These are phyloP conservation scores for Huntiella omanensis DNA, from an alignment of 2,329 filamentous ascomycete species.

Conservation along the genomic window DNA sequence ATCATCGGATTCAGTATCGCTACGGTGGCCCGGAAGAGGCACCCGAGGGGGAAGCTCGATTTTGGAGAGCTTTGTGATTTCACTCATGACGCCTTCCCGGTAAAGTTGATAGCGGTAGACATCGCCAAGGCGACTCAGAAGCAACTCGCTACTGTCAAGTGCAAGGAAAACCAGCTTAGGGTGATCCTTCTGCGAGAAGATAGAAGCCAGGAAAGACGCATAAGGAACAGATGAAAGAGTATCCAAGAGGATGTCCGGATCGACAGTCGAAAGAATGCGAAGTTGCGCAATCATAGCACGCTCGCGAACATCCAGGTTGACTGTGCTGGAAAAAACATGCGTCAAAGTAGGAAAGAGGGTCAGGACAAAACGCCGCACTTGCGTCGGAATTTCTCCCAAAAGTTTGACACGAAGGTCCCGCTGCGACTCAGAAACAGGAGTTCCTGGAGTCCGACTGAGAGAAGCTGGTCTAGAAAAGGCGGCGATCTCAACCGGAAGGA, in stretches of 20 bases:
- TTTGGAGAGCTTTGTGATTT: constrained; percentile 63
- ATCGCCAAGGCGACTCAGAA: constrained; percentile 64
- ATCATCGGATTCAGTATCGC: too few relatives aligned
- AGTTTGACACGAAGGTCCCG: constrained; percentile 61
- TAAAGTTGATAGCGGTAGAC: constrained; percentile 96
- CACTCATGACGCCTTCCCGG: constrained; percentile 82
- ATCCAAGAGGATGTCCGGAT: constrained; percentile 65
- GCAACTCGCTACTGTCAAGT: constrained; percentile 72
- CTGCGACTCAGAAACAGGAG: constrained; percentile 14
- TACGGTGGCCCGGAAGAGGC: too few relatives aligned
- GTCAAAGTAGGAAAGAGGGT: constrained; percentile 89
- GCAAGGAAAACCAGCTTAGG: constrained; percentile 70
- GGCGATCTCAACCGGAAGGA: constrained; percentile 44
- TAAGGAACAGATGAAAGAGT: constrained; percentile 78
- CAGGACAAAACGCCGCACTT: constrained; percentile 80
- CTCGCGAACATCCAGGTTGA: constrained; percentile 84
- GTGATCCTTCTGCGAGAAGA: constrained; percentile 89
- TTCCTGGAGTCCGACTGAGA: constrained; percentile 15
- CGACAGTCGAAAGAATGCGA: constrained; percentile 95
- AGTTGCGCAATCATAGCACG: constrained; percentile 91
- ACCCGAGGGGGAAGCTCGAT: constrained; percentile 1
- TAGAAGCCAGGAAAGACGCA: constrained; percentile 85
- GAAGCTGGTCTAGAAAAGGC: constrained; percentile 12
- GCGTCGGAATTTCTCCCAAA: constrained; percentile 60
- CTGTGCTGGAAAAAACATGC: constrained; percentile 92